Evolutionary conservation across 2,329 filamentous ascomycete species (phyloP).

Genomic region (Scedosporium minutisporum): DNA sequence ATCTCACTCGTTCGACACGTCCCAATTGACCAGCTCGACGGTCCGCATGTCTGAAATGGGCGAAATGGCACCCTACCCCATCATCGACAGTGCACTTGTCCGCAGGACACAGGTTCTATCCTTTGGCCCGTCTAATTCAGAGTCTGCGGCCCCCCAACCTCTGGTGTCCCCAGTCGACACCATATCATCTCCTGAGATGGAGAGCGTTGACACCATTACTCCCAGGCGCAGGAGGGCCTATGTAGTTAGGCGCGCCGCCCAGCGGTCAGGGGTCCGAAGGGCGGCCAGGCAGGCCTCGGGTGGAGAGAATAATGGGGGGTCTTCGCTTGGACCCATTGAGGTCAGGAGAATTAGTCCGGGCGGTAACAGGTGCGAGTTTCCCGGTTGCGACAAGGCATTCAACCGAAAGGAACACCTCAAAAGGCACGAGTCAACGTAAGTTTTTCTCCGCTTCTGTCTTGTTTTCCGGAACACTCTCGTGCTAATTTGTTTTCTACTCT

Average conservation of each 20-base stretch:
- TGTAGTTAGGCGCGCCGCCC: neutral
- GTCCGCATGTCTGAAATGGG: constrained; percentile 3
- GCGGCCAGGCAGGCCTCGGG: neutral
- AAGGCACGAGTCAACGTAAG: constrained; percentile 43
- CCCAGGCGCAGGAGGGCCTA: neutral
- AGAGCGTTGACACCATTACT: too few relatives aligned
- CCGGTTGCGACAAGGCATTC: constrained; percentile 37
- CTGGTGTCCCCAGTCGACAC: neutral
- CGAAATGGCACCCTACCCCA: neutral
- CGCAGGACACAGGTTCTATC: neutral
- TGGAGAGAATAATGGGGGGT: neutral
- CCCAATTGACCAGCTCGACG: neutral
- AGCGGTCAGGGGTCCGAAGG: neutral
- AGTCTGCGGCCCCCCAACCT: neutral
- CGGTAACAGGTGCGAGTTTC: constrained; percentile 36
- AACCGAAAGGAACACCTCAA: constrained; percentile 47
- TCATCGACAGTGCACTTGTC: neutral
- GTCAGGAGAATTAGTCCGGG: constrained; percentile 16
- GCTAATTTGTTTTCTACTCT: neutral
- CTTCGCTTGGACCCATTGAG: constrained; percentile 7
- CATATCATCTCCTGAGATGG: neutral
- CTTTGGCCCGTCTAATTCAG: neutral
- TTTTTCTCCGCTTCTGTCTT: constrained; percentile 8
- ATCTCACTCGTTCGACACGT: neutral
- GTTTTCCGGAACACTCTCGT: neutral